Evolutionary conservation across 2,329 filamentous ascomycete genomes (phyloP), one percentile per base, ranked within the genome.

Genomic region (Colletotrichum neosansevieriae): DNA sequence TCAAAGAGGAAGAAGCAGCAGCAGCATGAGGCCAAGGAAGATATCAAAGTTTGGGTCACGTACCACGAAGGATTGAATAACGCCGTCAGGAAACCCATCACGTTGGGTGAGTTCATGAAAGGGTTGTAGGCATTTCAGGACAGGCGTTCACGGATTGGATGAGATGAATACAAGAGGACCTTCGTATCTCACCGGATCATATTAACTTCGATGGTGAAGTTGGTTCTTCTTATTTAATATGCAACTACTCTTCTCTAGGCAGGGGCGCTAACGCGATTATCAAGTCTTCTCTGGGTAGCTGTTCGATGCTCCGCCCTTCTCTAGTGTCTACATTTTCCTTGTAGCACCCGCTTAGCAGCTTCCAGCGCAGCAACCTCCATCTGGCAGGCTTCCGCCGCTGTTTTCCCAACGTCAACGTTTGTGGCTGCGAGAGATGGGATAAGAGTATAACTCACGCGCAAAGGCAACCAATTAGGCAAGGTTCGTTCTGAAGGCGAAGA

Each of bases 31-130:
- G 77, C 73, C 69, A 74, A 73, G 67, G 78, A 75, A 44, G 77
- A 79, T 49, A 79, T 83, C 63, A 84, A 91, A 73, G 91, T 94
- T 4, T 97, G 94, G 94, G 89, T 97, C 47, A 95, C 89, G 71
- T 98, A 90, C 78, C 90, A 97, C 75, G 94, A 98, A 81, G 94
- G 94, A 0, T 90, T 94, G 76, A 96, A 94, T 63, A 97, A 98
- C 84, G 94, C 94, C 11, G 94, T 98, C 69, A 86, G 92, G 78
- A 97, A 97, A 78, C 93, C 94, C 2, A 89, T 98, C 70, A 92
- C 92, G 9, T 78, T 97, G 77, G 86, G 88, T 70, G 94, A 97
- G 78, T 87, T 98, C 74, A 80, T 97, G 84, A 85, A 83, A 63
- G 90, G 88, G 3, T 75, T 94, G 66, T 92, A 50, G 36, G 24